phyloP scores from a whole-genome alignment of 805 yeast species.

The Wickerhamomyces ciferrii region DNA sequence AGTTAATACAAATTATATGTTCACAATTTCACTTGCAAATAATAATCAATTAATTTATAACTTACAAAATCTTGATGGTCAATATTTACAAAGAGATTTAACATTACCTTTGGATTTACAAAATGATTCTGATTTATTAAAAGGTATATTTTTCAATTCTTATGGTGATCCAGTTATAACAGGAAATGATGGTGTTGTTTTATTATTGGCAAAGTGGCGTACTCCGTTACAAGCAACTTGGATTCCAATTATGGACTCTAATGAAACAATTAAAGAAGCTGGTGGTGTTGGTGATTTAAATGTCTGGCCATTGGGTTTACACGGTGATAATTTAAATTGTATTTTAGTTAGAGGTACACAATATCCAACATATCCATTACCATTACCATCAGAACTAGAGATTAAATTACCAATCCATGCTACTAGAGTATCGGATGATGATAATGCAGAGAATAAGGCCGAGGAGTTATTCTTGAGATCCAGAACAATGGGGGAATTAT shows the following conservation, averaged over 20 bases:
- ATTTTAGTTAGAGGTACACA: slow-evolving; percentile 65
- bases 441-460: slow-evolving; percentile 23
- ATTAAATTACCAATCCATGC: slow-evolving; percentile 57
- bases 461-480: slow-evolving; percentile 65
- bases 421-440: slow-evolving; percentile 6
- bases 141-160: slow-evolving; percentile 78
- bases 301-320: slow-evolving; percentile 86
- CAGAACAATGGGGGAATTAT: slow-evolving; percentile 53
- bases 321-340: slow-evolving; percentile 66
- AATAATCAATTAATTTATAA: slow-evolving; percentile 27
- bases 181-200: slow-evolving; percentile 70
- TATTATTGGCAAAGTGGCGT: slow-evolving; percentile 77
- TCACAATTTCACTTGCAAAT: slow-evolving; percentile 26
- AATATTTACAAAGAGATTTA: slow-evolving; percentile 41
- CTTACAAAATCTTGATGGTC: slow-evolving; percentile 43
- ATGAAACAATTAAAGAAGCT: slow-evolving; percentile 40
- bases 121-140: slow-evolving; percentile 28
- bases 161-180: slow-evolving; percentile 88
- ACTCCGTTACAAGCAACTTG: slow-evolving; percentile 71
- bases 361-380: slow-evolving; percentile 81
- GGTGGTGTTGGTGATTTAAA: slow-evolving; percentile 51
- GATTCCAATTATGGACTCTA: slow-evolving; percentile 72
- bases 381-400: slow-evolving; percentile 76
- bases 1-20: slow-evolving; percentile 22
- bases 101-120: slow-evolving; percentile 34